These are phyloP conservation scores for Fusarium pseudoanthophilum DNA, from an alignment of 2,329 filamentous ascomycete genomes.

Conservation along the genomic window DNA sequence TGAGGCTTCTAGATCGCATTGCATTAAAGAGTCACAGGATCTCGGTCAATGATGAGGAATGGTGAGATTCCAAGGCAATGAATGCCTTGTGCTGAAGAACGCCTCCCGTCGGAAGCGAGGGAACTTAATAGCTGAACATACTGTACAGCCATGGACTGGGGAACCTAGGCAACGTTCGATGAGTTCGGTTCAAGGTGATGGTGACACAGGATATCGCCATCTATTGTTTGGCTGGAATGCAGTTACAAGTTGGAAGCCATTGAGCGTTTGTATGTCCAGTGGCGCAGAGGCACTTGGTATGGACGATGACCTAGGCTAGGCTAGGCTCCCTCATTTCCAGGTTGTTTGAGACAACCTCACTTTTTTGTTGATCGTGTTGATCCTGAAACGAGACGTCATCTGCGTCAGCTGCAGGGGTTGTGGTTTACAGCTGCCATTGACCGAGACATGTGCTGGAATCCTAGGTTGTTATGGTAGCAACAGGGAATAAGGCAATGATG, in stretches of 20 bases:
- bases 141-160: slow-evolving; percentile 10
- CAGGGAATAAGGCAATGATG: slow-evolving; percentile 11
- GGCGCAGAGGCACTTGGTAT: slow-evolving; percentile 14
- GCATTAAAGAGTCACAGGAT: neutral
- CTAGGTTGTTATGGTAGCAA: slow-evolving; percentile 27
- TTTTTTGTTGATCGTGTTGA: slow-evolving; percentile 14
- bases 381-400: slow-evolving; percentile 39
- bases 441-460: slow-evolving; percentile 30
- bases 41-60: neutral
- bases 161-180: slow-evolving; percentile 29
- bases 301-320: neutral
- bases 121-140: slow-evolving; percentile 2
- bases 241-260: slow-evolving; percentile 3
- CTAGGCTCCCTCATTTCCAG: neutral
- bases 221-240: slow-evolving; percentile 26
- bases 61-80: neutral
- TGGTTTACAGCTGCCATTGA: neutral
- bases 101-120: slow-evolving; percentile 1
- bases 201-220: slow-evolving; percentile 6
- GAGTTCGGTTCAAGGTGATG: neutral
- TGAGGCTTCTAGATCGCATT: neutral
- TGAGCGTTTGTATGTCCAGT: slow-evolving; percentile 18
- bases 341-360: slow-evolving; percentile 26
- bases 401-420: slow-evolving; percentile 16
- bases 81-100: slow-evolving; percentile 19